phyloP scores from a whole-genome alignment of 257 asterid genomes.

The Forsythia viridissima region DNA sequence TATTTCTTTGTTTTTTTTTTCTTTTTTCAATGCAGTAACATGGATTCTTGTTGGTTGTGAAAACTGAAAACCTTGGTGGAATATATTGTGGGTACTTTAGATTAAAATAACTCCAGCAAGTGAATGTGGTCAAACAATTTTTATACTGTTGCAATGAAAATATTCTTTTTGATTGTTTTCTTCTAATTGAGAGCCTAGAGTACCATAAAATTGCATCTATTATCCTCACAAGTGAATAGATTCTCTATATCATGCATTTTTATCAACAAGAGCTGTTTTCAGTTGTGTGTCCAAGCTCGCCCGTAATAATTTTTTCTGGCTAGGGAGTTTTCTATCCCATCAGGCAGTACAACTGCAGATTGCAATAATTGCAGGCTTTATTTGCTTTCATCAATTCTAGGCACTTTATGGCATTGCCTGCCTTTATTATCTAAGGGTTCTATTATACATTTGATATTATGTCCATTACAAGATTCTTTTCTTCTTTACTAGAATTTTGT shows the following conservation, averaged over 20 bases:
- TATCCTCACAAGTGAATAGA: background rate
- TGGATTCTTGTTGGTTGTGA: too few relatives aligned
- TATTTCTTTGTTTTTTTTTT: too few relatives aligned
- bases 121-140: background rate
- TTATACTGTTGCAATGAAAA: too few relatives aligned
- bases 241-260: background rate
- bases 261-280: background rate
- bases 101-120: background rate
- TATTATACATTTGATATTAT: background rate
- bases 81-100: background rate
- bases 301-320: background rate
- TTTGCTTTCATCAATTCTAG: background rate
- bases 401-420: background rate
- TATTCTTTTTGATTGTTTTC: too few relatives aligned
- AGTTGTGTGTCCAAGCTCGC: background rate
- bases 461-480: background rate
- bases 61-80: too few relatives aligned
- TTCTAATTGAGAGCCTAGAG: background rate
- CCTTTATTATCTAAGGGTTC: background rate
- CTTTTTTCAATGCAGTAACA: too few relatives aligned
- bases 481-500: background rate
- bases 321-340: background rate
- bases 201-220: background rate
- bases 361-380: background rate
- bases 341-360: background rate